Base-by-base conservation (phyloP, 345 rosid genomes). In the Raphanus sativus region DNA sequence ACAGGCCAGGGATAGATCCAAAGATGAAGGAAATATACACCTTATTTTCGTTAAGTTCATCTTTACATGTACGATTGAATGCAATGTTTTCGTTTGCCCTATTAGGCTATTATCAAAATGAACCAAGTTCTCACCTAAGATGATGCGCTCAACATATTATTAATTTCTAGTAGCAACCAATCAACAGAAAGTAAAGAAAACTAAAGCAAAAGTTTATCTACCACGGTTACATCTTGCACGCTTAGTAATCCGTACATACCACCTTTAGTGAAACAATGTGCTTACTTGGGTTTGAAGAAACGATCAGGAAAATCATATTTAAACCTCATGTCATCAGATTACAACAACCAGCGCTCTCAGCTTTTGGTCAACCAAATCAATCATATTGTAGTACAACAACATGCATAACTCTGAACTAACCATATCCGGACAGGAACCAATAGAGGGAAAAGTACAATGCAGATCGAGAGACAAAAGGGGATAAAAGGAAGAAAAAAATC, bases 251-350 rank as follows among this genome's bases (percentile, higher is more conserved):
- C 15, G 54, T 48, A 4, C 16, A 38, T 38, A 38, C 12, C 63
- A 59, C 10, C 9, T 28, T 9, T 9, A 55, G 12, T 26, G 45
- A 3, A 42, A 29, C 5, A 55, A 8, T 30, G 62, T 8, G 65
- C 68, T 79, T 70, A 64, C 83, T 80, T 80, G 83, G 83, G 80
- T 7, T 48, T 70, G 71, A 80, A 80, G 83, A 65, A 34, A 80
- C 9, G 21, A 50, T 50, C 17, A 21, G 21, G n/a, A 50, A 2
- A 50, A 50, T 13, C 45, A 69, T 5, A 69, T 50, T 7, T 3
- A 59, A 16, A 67, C 13, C 65, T 74, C 12, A 52, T 62, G 78
- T 56, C 67, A 69, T 30, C 70, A 36, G 5, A 67, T 9, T 50
- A 38, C 62, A 58, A 68, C 13, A 61, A 45, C 64, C 21, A 50